A percentile compares a stretch with the other conserved stretches of the same genome.
Evolutionary conservation across 1,139 yeast genomes (phyloP).

Genomic region (Nakaseomyces bracarensis): DNA sequence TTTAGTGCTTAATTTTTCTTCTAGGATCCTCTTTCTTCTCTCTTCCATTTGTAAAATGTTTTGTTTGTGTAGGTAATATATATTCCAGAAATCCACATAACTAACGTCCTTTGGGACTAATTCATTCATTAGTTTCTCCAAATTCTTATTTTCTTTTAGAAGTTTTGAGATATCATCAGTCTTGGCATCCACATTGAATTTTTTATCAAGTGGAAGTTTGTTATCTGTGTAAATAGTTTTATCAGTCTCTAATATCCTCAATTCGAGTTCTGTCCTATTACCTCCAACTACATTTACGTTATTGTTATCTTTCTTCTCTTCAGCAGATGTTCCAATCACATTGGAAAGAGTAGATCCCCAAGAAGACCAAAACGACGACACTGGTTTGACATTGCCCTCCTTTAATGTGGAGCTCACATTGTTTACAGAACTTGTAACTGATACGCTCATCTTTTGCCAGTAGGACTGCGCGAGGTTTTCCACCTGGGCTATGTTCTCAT

Average conservation of each 20-base stretch:
- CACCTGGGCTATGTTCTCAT: constrained; percentile 24
- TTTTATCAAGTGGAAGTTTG: constrained; percentile 32
- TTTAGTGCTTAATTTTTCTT: constrained; percentile 13
- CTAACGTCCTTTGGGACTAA: constrained; percentile 59
- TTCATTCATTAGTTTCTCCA: constrained; percentile 50
- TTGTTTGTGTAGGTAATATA: constrained; percentile 52
- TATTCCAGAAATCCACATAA: constrained; percentile 64
- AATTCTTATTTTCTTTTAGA: constrained; percentile 44
- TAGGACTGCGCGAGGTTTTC: constrained; percentile 26
- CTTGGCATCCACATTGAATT: constrained; percentile 42
- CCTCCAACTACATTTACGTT: constrained; percentile 34
- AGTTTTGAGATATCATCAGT: constrained; percentile 46
- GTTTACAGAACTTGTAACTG: constrained; percentile 21
- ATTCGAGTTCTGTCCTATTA: constrained; percentile 51
- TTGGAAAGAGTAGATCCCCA: constrained; percentile 1
- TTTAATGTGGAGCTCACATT: constrained; percentile 12
- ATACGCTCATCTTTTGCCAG: constrained; percentile 26
- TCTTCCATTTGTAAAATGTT: constrained; percentile 56
- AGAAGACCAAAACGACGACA: constrained; percentile 3
- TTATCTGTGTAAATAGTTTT: constrained; percentile 37
- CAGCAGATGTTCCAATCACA: background rate
- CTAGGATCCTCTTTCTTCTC: constrained; percentile 54
- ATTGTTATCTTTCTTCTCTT: background rate
- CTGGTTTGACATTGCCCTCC: constrained; percentile 1
- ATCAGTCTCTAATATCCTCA: constrained; percentile 44